Evolutionary conservation across 2,329 filamentous ascomycete genomes (phyloP), one percentile per base, ranked within the genome.

Genomic region (Hypomyces rosellus): DNA sequence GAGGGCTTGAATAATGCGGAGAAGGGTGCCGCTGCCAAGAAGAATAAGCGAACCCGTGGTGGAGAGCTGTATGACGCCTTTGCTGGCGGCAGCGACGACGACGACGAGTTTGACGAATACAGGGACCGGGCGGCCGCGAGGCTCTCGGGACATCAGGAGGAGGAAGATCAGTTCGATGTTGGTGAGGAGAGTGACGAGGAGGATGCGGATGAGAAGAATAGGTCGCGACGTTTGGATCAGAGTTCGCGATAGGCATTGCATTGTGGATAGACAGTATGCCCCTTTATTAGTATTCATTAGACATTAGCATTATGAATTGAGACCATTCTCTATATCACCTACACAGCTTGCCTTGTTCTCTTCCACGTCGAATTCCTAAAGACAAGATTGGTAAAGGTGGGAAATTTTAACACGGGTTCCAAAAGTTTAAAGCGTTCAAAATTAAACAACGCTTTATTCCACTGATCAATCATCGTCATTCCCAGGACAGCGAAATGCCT

Each of bases 11-110:
- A 72, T 48, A 64, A 69, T 52, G 70, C 65, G 46, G 73, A 73
- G 65, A 78, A 71, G 70, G 70, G 63, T 53, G 65, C 49, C 54
- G 67, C 68, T 52, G 62, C 61, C 22, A 64, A 68, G 57, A 73
- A 72, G 58, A 60, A 71, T 15, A 73, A 74, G 51, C 75, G 79
- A 57, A 75, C 77, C 46, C 69, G 89, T 16, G 93, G 89, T 2
- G 90, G 92, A 25, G 92, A 97, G 72, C 73, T 99, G 41, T 99
- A 99, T 66, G 93, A 99, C 74, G 93, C 93, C 4, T 99, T 99
- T 75, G 93, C 93, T 0, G 91, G 89, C 14, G 92, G 90, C 47
- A 83, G 80, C 54, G 78, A 80, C 20, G 92, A 92, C 51, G 91
- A 70, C 3, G 63, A 75, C 50, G 74, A 75, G 33, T 69, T 72